phyloP scores from a whole-genome alignment of 202 grass and related monocot species.

The Musa balbisiana region DNA sequence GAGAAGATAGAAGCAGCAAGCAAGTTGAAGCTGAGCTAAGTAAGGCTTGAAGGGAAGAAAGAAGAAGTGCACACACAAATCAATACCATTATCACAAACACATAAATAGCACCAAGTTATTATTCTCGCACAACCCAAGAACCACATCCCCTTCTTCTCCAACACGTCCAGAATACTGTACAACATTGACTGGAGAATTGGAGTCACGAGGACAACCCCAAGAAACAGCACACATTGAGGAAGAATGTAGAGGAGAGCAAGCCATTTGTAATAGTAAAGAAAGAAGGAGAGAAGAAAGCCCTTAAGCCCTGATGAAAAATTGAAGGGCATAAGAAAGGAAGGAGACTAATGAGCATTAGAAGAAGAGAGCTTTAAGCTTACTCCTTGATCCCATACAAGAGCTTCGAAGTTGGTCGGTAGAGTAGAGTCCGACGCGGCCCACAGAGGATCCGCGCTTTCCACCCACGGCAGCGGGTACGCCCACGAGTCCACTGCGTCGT shows the following conservation, averaged over 20 bases:
- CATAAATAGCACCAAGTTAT: too few relatives aligned
- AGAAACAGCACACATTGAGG: too few relatives aligned
- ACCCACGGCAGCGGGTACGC: not conserved
- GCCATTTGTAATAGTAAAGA: not conserved
- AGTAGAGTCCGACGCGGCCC: not conserved
- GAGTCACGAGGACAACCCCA: too few relatives aligned
- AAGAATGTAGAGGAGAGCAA: not conserved
- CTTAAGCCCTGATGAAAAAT: not conserved
- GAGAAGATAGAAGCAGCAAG: too few relatives aligned
- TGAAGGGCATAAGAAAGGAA: not conserved
- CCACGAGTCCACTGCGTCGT: not conserved
- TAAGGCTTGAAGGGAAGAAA: too few relatives aligned
- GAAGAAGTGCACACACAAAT: too few relatives aligned
- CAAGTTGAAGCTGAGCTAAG: too few relatives aligned
- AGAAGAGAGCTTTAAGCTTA: not conserved
- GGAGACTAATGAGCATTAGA: not conserved
- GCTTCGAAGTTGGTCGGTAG: not conserved
- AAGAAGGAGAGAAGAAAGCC: not conserved
- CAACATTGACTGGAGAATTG: too few relatives aligned
- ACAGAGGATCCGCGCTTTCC: not conserved
- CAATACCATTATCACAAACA: too few relatives aligned
- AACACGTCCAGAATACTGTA: too few relatives aligned
- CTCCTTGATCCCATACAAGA: not conserved
- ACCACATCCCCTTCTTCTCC: too few relatives aligned
- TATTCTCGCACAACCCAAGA: too few relatives aligned